Evolutionary conservation across 495 filamentous ascomycete genomes (phyloP), one percentile per base, ranked within the genome.

Genomic region (Penicillium angulare): DNA sequence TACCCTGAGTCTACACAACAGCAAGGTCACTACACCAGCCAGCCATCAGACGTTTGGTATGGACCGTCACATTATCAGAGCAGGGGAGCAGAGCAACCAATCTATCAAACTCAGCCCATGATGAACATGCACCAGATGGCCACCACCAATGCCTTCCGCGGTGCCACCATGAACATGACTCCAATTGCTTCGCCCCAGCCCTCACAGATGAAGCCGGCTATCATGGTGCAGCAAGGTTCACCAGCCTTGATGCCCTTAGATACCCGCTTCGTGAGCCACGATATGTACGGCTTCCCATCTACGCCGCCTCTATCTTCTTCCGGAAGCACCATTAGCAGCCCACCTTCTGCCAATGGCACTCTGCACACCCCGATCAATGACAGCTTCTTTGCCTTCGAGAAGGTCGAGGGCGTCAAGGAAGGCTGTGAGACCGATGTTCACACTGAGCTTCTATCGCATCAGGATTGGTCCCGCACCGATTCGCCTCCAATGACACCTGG

Each of bases 401-500:
- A 81, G 53, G 78, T 90, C 47, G 85, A 91, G 59, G 86, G 86
- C 56, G 83, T 88, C 47, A 95, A 96, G 77, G 82, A 89, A 56
- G 86, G 83, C 21, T 88, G 89, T 56, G 83, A 91, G 72, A 81
- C 80, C 21, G 88, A 88, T 42, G 83, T 83, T 5, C 80, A 86
- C 68, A 80, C 85, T 33, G 85, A 93, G 74, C 84, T 83, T 61
- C 80, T 95, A 55, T 85, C 89, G 40, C 80, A 78, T 56, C 78
- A 85, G 57, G 88, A 92, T 50, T 95, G 87, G 86, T 72, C 83
- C 31, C 82, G 82, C 60, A 85, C 82, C 34, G 79, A 79, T 15
- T 95, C 90, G 18, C 91, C 93, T 50, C 89, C 90, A 7, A 79
- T 97, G 78, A 93, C 91, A 63, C 93, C 93, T 82, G 88, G 92